Evolutionary conservation across 805 yeast species (phyloP).

Genomic region (Candida taoyuanica): DNA sequence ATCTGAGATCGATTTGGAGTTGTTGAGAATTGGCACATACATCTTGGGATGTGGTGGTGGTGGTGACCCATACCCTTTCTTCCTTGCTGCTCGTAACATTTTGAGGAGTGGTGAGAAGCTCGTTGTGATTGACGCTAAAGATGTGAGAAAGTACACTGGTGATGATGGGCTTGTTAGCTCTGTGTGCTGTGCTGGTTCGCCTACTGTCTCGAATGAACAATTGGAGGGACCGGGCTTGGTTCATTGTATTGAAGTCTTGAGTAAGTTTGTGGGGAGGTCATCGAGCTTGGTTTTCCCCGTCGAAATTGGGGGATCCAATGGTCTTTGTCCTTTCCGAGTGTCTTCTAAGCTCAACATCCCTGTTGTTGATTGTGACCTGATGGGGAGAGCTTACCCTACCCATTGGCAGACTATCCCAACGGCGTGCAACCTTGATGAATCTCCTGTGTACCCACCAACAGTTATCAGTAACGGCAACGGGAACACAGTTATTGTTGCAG

Average conservation of each 20-base stretch:
- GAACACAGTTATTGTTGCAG: slow-evolving; percentile 31
- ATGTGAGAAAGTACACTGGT: slow-evolving; percentile 7
- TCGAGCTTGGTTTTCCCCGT: slow-evolving; percentile 35
- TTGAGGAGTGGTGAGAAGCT: slow-evolving; percentile 33
- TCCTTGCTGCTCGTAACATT: slow-evolving; percentile 31
- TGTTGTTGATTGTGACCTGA: slow-evolving; percentile 38
- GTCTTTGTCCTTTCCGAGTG: slow-evolving; percentile 28
- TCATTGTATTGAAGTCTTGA: slow-evolving; percentile 26
- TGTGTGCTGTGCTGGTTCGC: slow-evolving; percentile 28
- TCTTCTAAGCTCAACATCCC: slow-evolving; percentile 26
- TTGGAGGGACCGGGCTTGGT: slow-evolving; percentile 32
- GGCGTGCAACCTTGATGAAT: slow-evolving; percentile 19
- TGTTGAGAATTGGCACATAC: slow-evolving; percentile 40
- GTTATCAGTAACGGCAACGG: slow-evolving; percentile 40
- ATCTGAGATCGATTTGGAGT: slow-evolving; percentile 33
- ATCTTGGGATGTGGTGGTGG: slow-evolving; percentile 51
- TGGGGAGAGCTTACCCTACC: slow-evolving; percentile 48
- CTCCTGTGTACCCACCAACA: slow-evolving; percentile 26
- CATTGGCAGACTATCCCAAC: slow-evolving; percentile 33
- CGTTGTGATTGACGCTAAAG: slow-evolving; percentile 30
- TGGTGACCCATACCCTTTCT: slow-evolving; percentile 41
- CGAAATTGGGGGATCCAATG: slow-evolving; percentile 45
- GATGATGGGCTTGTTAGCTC: slow-evolving; percentile 28
- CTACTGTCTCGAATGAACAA: slow-evolving; percentile 26
- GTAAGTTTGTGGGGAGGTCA: slow-evolving; percentile 26